Base-by-base conservation (phyloP, 371 early-diverging fungal genomes). In the Mortierella sp. region DNA sequence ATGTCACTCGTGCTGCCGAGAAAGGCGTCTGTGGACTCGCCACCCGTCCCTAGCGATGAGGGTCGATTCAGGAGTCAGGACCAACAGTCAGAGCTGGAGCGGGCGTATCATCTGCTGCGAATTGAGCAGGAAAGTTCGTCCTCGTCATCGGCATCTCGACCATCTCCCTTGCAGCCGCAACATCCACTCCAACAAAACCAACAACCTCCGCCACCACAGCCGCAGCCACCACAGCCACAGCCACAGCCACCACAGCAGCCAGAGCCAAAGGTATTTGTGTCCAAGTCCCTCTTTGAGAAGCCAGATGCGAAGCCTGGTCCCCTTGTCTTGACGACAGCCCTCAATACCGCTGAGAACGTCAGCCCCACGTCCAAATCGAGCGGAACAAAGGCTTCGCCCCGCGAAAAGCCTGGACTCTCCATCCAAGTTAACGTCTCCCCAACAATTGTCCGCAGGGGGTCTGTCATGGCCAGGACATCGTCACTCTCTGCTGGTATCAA, bases 391-490 rank as follows among this genome's bases (percentile, higher is more conserved):
- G 9, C 74, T 1, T 77, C 80, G 4, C 85, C 78, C 8, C 71
- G 80, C 6, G 80, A 85, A 43, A 80, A 85, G 52, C 85, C 84
- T 4, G 79, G 84, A 9, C 66, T 80, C 10, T 77, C 80, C 24
- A 85, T 79, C 67, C 75, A 77, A 45, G 85, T 80, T 34, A 85
- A 85, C 40, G 52, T 70, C 13, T 83, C 78, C 7, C 85, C 80
- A 41, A 78, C 80, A 1, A 29, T 77, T 11, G 78, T 74, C 7
- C 63, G 80, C 34, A 77, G 80, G 10, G 79, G 84, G 3, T 83
- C 84, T 19, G 84, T 79, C 22, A 83, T 83, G 79, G 79, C 65
- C 22, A 58, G 84, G 40, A 83, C 84, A 7, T 75, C 84, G 0
- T 83, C 84, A 2, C 79, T 76, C 47, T 83, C 84, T 31, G 84